Evolutionary conservation across 2,329 filamentous ascomycete genomes (phyloP), one percentile per base, ranked within the genome.

Genomic region (Ophidiomyces ophidiicola): DNA sequence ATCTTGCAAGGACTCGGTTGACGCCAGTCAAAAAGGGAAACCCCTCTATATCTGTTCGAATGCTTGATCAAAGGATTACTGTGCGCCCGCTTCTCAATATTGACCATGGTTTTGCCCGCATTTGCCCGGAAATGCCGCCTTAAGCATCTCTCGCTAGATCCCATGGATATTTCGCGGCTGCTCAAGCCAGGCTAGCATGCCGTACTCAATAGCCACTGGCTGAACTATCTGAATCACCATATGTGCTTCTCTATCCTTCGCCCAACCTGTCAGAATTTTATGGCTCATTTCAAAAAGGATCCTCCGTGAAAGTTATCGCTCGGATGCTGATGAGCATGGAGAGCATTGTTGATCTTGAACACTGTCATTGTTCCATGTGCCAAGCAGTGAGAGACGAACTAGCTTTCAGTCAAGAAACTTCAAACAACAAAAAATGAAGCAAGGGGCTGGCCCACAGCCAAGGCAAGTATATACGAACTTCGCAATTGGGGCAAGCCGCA

Each of bases 301-400:
- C 48, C 11, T 67, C 64, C 45, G 64, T 70, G 33, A 76, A 62
- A 14, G 76, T 66, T 71, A 76, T 72, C 20, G 63, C 61, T 48
- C 76, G 72, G 36, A 76, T 70, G 19, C 67, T 71, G n/a, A 75
- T 62, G 7, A 71, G 56, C 4, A 73, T 53, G 45, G 71, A 69
- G 3, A 72, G 55, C 2, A 73, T 52, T 3, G 69, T 72, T 4
- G 69, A 72, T 24, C 59, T 55, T 6, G 53, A 49, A 2, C 62
- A 56, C 8, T 60, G 53, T 71, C 72, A 70, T 6, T 53, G 46
- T 44, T 36, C 70, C 70, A 69, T 2, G 67, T 71, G 0, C 63
- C 64, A 0, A 72, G 57, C 8, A 72, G 56, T 1, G 66, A 70
- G 7, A 72, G 59, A 41, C 69, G 71, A 6, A 71, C 68, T 65